Percentiles rank a stretch among this genome's conserved stretches.
phyloP scores from a whole-genome alignment of 163 green algal genomes.

The Coccomyxa subellipsoidea region DNA sequence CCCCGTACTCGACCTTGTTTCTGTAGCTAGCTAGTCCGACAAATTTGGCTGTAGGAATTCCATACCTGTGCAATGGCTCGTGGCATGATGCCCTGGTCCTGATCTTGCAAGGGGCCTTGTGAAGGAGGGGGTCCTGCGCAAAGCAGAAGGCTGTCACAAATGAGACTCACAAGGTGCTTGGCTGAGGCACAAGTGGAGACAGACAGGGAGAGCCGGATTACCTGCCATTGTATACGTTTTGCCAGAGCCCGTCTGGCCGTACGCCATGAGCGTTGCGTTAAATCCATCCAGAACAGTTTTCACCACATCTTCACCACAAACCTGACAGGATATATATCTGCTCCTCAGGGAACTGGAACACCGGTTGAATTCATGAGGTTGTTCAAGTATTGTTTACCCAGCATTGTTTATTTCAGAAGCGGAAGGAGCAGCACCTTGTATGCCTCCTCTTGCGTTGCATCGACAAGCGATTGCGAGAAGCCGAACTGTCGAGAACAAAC shows the following conservation, averaged over 20 bases:
- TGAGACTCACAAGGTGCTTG: background rate
- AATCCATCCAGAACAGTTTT: slow-evolving; percentile 65
- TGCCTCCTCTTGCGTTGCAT: slow-evolving; percentile 14
- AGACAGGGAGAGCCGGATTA: background rate
- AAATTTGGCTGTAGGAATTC: background rate
- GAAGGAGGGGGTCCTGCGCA: background rate
- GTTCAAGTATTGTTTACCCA: no score
- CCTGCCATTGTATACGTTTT: slow-evolving; percentile 32
- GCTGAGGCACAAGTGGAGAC: background rate
- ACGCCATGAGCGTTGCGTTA: slow-evolving; percentile 72
- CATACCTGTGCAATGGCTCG: slow-evolving; percentile 29
- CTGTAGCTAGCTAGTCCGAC: background rate
- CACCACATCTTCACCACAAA: slow-evolving; percentile 41
- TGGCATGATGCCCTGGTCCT: slow-evolving; percentile 31
- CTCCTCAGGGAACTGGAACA: background rate
- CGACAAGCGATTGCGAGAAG: slow-evolving; percentile 15
- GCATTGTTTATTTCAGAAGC: background rate
- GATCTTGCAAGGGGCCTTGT: background rate
- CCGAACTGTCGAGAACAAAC: slow-evolving; percentile 17
- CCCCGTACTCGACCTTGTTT: no score
- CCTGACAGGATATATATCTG: background rate
- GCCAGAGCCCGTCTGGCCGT: slow-evolving; percentile 55
- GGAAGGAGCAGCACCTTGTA: slow-evolving; percentile 11
- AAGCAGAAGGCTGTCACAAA: background rate
- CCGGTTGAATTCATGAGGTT: background rate